phyloP scores from a whole-genome alignment of 2,329 filamentous ascomycete species.

The Immersiporthe knoxdaviesiana region DNA sequence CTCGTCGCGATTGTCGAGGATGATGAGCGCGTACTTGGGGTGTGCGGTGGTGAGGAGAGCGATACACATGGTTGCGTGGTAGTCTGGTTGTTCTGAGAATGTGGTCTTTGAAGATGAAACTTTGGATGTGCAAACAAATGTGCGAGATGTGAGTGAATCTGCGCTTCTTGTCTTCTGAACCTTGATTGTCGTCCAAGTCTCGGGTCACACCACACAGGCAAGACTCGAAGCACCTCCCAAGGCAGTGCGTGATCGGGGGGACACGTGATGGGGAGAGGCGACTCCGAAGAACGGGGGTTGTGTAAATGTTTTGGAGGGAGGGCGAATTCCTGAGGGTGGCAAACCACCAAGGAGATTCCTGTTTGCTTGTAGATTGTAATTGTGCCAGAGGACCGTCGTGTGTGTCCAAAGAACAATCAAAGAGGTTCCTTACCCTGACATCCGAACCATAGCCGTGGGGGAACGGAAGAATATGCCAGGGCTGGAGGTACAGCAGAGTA shows the following conservation, averaged over 20 bases:
- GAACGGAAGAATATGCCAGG: neutral
- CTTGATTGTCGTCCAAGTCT: neutral
- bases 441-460: neutral
- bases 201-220: neutral
- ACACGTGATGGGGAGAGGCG: neutral
- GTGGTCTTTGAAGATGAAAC: neutral
- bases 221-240: neutral
- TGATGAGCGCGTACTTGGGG: slow-evolving; percentile 73
- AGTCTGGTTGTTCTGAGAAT: neutral
- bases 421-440: neutral
- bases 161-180: neutral
- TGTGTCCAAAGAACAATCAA: too few relatives aligned
- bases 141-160: neutral
- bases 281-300: neutral
- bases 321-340: neutral
- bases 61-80: slow-evolving; percentile 68
- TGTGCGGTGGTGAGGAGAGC: slow-evolving; percentile 75
- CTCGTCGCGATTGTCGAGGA: slow-evolving; percentile 79
- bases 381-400: too few relatives aligned
- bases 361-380: neutral
- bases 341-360: neutral
- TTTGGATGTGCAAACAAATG: neutral
- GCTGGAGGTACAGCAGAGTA: neutral
- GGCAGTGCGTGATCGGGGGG: neutral
- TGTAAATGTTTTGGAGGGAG: neutral